These are phyloP conservation scores for Blastomyces parvus DNA, from an alignment of 2,329 filamentous ascomycete species.

Conservation along the genomic window DNA sequence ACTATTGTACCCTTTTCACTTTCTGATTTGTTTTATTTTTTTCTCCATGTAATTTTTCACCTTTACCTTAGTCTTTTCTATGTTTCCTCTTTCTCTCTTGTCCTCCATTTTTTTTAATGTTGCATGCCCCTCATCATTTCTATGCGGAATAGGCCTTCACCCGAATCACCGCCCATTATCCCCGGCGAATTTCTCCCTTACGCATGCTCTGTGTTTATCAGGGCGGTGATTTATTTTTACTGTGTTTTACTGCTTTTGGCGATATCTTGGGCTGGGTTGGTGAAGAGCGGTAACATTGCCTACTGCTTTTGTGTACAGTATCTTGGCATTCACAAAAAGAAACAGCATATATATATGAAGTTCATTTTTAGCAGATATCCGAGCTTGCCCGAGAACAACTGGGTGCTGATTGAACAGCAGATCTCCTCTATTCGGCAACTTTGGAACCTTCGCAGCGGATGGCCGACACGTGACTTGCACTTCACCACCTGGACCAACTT, in stretches of 20 bases:
- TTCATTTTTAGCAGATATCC: not conserved
- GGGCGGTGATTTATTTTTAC: not conserved
- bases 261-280: not conserved
- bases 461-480: not conserved
- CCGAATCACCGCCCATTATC: not conserved
- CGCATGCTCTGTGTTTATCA: not conserved
- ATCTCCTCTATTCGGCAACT: not conserved
- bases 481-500: too few species aligned
- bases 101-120: not conserved
- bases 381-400: not conserved
- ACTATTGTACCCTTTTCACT: not conserved
- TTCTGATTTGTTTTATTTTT: not conserved
- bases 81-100: not conserved
- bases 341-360: conserved; percentile 1
- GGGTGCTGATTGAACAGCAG: conserved; percentile 4
- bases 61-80: not conserved
- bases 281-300: not conserved
- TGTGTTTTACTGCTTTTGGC: not conserved
- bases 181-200: not conserved
- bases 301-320: conserved; percentile 5
- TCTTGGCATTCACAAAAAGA: conserved; percentile 6
- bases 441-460: too few species aligned
- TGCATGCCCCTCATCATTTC: not conserved
- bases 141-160: not conserved
- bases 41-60: not conserved